These are phyloP conservation scores for Xylaria sp. DNA, from an alignment of 2,329 filamentous ascomycete genomes.

Conservation along the genomic window DNA sequence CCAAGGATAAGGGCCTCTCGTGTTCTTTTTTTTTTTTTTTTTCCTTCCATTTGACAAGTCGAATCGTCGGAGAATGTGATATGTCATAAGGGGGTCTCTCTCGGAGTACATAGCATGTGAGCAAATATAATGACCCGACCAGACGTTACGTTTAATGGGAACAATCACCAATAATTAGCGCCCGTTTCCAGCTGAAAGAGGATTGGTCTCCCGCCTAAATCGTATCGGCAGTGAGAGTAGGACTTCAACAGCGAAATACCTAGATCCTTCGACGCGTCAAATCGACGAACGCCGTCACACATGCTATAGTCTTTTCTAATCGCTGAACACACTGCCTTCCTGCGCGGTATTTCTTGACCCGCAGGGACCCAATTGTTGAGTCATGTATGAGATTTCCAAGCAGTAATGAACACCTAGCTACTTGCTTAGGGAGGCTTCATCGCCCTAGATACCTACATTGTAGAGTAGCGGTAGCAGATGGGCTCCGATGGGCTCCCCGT, in stretches of 20 bases:
- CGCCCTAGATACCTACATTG: neutral
- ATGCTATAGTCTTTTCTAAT: neutral
- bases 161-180: conserved; percentile 23
- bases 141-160: conserved; percentile 7
- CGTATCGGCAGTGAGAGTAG: conserved; percentile 2
- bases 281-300: neutral
- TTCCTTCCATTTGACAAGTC: conserved; percentile 7
- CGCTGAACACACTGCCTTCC: neutral
- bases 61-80: conserved; percentile 22
- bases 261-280: neutral
- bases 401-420: neutral
- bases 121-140: conserved; percentile 9
- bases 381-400: conserved; percentile 13
- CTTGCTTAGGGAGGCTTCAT: neutral
- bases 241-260: neutral
- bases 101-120: conserved; percentile 1
- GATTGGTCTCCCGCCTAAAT: conserved; percentile 21
- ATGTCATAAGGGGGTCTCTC: conserved; percentile 13
- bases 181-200: conserved; percentile 13
- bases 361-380: conserved; percentile 7
- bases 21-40: conserved; percentile 14
- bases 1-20: conserved; percentile 2
- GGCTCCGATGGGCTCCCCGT: neutral
- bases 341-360: neutral
- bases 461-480: neutral